A percentile compares a stretch with the other conserved stretches of the same genome.
These are phyloP conservation scores for Moniliophthora roreri DNA, from an alignment of 1,284 basidiomycete species.

Conservation along the genomic window DNA sequence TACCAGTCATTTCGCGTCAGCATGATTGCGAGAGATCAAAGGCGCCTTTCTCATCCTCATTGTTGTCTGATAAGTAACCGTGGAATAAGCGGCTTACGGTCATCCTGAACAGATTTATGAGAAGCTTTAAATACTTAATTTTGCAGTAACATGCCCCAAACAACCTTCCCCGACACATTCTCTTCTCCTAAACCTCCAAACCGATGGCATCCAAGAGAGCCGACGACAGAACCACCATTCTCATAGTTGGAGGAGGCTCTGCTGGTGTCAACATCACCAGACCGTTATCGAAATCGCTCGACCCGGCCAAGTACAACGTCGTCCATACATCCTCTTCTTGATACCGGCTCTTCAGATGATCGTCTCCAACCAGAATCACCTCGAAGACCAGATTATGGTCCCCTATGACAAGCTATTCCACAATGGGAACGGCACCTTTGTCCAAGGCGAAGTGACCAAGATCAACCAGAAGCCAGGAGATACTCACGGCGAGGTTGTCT, in stretches of 20 bases:
- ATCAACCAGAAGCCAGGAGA: constrained; percentile 32
- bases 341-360: constrained; percentile 37
- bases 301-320: constrained; percentile 35
- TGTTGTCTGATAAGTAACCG: too few relatives aligned
- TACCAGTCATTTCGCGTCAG: too few relatives aligned
- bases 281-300: constrained; percentile 36
- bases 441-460: constrained; percentile 41
- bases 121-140: too few relatives aligned
- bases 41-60: too few relatives aligned
- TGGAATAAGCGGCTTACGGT: too few relatives aligned
- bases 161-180: too few relatives aligned
- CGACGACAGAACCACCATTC: constrained; percentile 22
- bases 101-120: too few relatives aligned
- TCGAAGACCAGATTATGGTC: constrained; percentile 39
- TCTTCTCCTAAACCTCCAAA: too few relatives aligned
- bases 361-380: constrained; percentile 34
- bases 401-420: constrained; percentile 47
- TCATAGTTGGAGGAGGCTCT: constrained; percentile 44
- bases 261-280: constrained; percentile 33
- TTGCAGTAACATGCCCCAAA: too few relatives aligned
- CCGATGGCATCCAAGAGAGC: too few relatives aligned
- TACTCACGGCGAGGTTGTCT: constrained; percentile 42
- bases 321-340: constrained; percentile 35
- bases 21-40: too few relatives aligned
- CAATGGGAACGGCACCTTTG: constrained; percentile 44